phyloP scores from a whole-genome alignment of 73 alveolate species.

The Symbiodinium pilosum region DNA sequence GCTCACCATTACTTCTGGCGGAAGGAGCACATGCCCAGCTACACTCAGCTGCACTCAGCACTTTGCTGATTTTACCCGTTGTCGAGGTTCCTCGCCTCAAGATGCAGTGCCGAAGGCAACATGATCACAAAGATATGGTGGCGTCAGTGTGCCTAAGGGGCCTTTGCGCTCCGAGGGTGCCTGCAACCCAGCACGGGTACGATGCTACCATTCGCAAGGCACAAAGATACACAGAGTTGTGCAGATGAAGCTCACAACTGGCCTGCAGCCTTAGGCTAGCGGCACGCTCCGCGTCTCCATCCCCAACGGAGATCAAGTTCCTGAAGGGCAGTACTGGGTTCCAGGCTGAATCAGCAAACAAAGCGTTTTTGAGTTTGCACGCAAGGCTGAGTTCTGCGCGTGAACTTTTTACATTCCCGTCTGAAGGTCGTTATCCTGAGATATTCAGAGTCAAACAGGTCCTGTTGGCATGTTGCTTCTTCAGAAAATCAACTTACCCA shows the following conservation, averaged over 20 bases:
- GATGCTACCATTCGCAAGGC: neutral
- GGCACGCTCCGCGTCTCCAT: slow-evolving; percentile 94
- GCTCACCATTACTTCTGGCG: neutral
- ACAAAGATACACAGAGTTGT: neutral
- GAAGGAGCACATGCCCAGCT: neutral
- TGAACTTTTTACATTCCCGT: slow-evolving; percentile 67
- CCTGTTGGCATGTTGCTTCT: too few relatives aligned
- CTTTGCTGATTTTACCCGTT: slow-evolving; percentile 61
- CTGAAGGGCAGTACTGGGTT: neutral
- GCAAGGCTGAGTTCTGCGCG: neutral
- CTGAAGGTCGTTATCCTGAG: slow-evolving; percentile 80
- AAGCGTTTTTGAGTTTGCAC: too few relatives aligned
- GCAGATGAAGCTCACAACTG: neutral
- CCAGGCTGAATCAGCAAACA: too few relatives aligned
- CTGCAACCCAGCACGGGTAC: neutral
- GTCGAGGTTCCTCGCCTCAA: neutral
- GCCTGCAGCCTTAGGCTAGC: slow-evolving; percentile 95
- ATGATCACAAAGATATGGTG: neutral
- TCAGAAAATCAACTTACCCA: neutral
- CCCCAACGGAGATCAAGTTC: slow-evolving; percentile 87
- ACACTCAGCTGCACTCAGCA: neutral
- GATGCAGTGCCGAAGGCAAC: neutral
- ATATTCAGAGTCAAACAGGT: too few relatives aligned
- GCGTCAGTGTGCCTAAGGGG: slow-evolving; percentile 9
- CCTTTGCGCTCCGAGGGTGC: slow-evolving; percentile 81